Evolutionary conservation across 129 eudicot species (phyloP), one percentile per base, ranked within the genome.

Genomic region (Solidago caesia): DNA sequence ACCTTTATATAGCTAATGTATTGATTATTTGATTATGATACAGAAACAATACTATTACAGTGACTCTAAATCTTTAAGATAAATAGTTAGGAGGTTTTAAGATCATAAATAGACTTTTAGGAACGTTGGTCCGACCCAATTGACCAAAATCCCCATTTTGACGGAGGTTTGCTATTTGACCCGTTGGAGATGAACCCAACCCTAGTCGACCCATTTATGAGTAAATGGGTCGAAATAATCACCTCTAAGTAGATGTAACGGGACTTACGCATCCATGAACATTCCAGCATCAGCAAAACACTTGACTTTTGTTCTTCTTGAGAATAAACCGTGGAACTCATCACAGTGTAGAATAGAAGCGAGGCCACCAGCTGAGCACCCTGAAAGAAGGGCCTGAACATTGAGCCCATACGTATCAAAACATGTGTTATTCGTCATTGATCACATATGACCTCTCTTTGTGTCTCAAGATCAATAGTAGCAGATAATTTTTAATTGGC

Each of bases 291-390:
- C 88, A 43, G 88, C 77, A 49, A 79, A 62, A 71, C 88, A 85
- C 71, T 85, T 85, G 16, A 85, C 88, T 65, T 39, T 71, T 12
- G 86, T 82, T 58, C 55, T 85, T 47, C 70, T 58, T 9, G 85
- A 72, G 77, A 85, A 73, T 33, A 81, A 61, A 70, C 70, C 67
- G 0, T 78, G 81, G 64, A 85, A 81, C 79, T 78, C 82, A 33
- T 85, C 88, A 27, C 88, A 85, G 10, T 81, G 82, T 48, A 85
- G 45, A 48, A 81, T 59, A 67, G 88, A 43, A 64, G 85, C 83
- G 64, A 85, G 15, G 45, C 88, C 88, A 53, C 88, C 88, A 5
- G 88, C 85, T 21, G 88, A 85, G 39, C 88, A 81, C 2, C 88
- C 88, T 4, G 88, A 70, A 61, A 85, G 88, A 60, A 85, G 78